Evolutionary conservation across 2,329 filamentous ascomycete genomes (phyloP), one percentile per base, ranked within the genome.

Genomic region (Colletotrichum shisoi): DNA sequence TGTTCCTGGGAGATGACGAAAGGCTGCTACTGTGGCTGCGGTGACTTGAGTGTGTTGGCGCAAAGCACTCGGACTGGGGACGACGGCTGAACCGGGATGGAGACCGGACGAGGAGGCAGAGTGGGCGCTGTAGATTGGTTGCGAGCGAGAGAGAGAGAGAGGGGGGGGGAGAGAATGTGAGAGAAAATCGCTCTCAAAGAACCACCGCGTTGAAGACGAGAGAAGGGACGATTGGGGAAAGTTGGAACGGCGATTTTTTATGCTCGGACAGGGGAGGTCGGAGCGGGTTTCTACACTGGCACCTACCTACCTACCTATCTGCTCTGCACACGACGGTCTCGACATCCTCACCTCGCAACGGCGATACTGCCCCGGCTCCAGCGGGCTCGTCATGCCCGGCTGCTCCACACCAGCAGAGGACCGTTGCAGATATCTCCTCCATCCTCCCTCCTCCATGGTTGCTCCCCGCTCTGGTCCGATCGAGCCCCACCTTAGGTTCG

Each of bases 201-300:
- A 42, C 3, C 11, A 24, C 56, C 17, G n/a, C 44, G 19, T 45
- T 27, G 44, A 34, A 42, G 24, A 53, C 24, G 46, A 24, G 37
- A 61, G 24, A 53, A 39, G 37, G 37, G 37, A 61, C 37, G 39
- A 44, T 24, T 39, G 17, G 37, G 27, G 45, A 57, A 52, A 63
- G 52, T 60, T 54, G 62, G 62, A 60, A 57, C 37, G 56, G 42
- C 19, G 21, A 57, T 44, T 8, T 54, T 64, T 57, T 52, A 67
- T 64, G 49, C 61, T 64, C 49, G 52, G 61, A 56, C 65, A 60
- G 54, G 56, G 27, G 54, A 68, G 48, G 61, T 51, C 61, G 61
- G 49, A 65, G 61, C 65, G 65, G 56, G 19, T 34, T 65, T 65
- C 48, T 60, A 12, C 15, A 48, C 9, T 21, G 11, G 1, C 2